Base-by-base conservation (phyloP, 192 early-diverging fungal species). In the Dimargaris cristalligena region DNA sequence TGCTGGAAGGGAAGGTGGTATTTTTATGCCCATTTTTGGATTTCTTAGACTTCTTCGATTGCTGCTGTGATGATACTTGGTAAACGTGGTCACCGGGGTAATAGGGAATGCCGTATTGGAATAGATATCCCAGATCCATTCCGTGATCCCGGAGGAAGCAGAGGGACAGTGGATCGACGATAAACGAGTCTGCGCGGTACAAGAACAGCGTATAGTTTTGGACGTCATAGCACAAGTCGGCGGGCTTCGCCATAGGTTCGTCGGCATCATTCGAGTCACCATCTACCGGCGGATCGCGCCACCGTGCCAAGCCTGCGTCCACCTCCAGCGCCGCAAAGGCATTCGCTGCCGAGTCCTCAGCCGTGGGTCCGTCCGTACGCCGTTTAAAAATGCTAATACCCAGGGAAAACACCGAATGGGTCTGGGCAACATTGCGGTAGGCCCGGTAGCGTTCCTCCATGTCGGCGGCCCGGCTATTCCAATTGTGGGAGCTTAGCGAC, bases 371-470 rank as follows among this genome's bases (percentile, higher is more conserved):
- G 26, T 22, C 26, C 20, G 32, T 41, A 0, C 45, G 50, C 30
- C 62, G 59, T 54, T 76, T 71, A 63, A 91, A 89, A 1, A 80
- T 60, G 10, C 83, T 76, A 4, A 98, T 54, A 1, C 94, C 94
- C 70, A 98, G 78, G 10, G 91, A 80, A 10, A 91, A 78, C 14
- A 98, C 60, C 13, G 90, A 84, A 69, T 93, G 85, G 16, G 73
- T 69, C 52, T 71, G 78, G 25, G 82, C 90, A 0, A 92, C 68
- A 32, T 80, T 78, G 30, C 69, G 63, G 61, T 96, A 73, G 44
- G 82, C 83, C 23, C 67, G 66, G 68, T 96, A 98, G 34, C 88
- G 79, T 14, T 90, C 82, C 57, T 85, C 77, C 61, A 97, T 86
- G 61, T 97, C 80, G 48, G 68, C 82, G 58, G 73, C 63, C 18